Evolutionary conservation across 1,284 basidiomycete species (phyloP).

Genomic region (Cryptococcus hybrid): DNA sequence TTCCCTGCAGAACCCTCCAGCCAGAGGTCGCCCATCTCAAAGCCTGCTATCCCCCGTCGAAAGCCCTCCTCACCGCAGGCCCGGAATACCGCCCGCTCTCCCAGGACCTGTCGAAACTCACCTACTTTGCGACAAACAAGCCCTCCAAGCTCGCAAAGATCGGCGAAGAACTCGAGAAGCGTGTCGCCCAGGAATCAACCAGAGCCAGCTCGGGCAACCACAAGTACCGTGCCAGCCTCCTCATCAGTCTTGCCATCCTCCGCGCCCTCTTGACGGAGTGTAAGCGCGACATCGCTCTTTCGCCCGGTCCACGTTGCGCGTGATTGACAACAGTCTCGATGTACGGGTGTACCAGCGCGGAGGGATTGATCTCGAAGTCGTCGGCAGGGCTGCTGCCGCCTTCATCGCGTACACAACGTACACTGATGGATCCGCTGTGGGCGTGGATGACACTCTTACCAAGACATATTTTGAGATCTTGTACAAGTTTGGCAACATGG

Average conservation of each 20-base stretch:
- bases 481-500: slow-evolving; percentile 63
- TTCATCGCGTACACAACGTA: slow-evolving; percentile 93
- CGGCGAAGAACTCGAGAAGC: slow-evolving; percentile 76
- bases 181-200: slow-evolving; percentile 64
- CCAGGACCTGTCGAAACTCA: slow-evolving; percentile 86
- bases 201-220: slow-evolving; percentile 69
- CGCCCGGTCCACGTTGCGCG: slow-evolving; percentile 70
- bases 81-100: slow-evolving; percentile 76
- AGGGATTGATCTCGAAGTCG: slow-evolving; percentile 72
- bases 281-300: slow-evolving; percentile 79
- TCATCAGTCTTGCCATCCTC: slow-evolving; percentile 84
- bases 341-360: slow-evolving; percentile 55
- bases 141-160: slow-evolving; percentile 88
- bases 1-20: slow-evolving; percentile 33
- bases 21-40: slow-evolving; percentile 61
- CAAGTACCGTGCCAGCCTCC: slow-evolving; percentile 73
- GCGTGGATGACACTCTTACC: slow-evolving; percentile 69
- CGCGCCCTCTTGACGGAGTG: slow-evolving; percentile 86
- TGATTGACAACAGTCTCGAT: slow-evolving; percentile 65
- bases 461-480: slow-evolving; percentile 70
- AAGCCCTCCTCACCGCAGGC: slow-evolving; percentile 66
- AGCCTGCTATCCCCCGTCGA: slow-evolving; percentile 85
- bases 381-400: slow-evolving; percentile 74
- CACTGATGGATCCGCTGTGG: slow-evolving; percentile 77
- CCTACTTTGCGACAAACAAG: slow-evolving; percentile 88